Base-by-base conservation (phyloP, 192 early-diverging fungal genomes). In the Phycomyces nitens region DNA sequence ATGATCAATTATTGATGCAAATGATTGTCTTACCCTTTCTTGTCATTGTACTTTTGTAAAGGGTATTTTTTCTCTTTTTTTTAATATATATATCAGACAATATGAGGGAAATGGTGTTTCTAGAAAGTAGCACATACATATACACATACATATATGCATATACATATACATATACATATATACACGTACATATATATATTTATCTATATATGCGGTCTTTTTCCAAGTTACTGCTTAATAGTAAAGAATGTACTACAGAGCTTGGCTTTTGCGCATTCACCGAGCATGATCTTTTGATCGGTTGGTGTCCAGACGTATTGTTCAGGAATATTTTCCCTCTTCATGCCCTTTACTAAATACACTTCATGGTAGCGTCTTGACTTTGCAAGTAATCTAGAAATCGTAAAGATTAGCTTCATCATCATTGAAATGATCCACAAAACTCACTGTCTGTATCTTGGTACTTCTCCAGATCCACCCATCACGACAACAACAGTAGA, bases 211-310 rank as follows among this genome's bases (percentile, higher is more conserved):
- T n/a, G 7, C 7, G 29, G 29, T 34, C 29, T 34, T 34, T 34
- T 34, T 34, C 29, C 7, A 34, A 47, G 18, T 47, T 47, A 47
- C 12, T 47, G 44, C 18, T 47, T 47, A 47, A 47, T 47, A 47
- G 44, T 47, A 47, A 47, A 2, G 44, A 47, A 47, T 14, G 44
- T 47, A 11, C 44, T 47, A 11, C 4, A 47, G 3, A 47, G 11
- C 12, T 47, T 47, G 44, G 44, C 44, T 47, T 47, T 47, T 14
- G 44, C 44, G 12, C 44, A 47, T 47, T 47, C 44, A 47, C 44
- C 44, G 3, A 47, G 18, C 44, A 47, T n/a, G 12, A 18, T 47
- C 44, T 47, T 47, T 47, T 47, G 44, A 11, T 47, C 44, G 3
- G 12, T 47, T 3, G 44, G 44, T n/a, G 44, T 47, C 44, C 44